Evolutionary conservation across 2,329 filamentous ascomycete species (phyloP).

Genomic region (Dactylonectria macrodidyma): DNA sequence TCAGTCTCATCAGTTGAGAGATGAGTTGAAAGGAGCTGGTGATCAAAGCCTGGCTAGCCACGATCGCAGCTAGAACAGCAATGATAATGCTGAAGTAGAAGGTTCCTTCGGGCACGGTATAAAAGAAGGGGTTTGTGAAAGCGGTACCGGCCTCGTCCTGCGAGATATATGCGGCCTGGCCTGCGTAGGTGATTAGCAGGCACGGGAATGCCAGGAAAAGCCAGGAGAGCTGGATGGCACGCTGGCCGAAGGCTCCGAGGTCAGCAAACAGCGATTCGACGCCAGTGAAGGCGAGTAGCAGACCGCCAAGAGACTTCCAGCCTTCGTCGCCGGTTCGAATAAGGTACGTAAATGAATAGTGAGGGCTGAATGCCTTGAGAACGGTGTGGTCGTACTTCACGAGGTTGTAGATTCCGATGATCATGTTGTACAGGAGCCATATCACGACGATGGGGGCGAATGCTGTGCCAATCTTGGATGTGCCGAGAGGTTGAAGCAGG

Average conservation of each 20-base stretch:
- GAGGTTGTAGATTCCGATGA: slow-evolving; percentile 76
- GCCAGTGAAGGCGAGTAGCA: slow-evolving; percentile 82
- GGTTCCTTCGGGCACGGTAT: slow-evolving; percentile 76
- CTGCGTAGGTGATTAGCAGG: slow-evolving; percentile 75
- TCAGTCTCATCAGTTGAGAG: slow-evolving; percentile 79
- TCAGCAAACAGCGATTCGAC: slow-evolving; percentile 87
- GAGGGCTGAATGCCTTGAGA: slow-evolving; percentile 70
- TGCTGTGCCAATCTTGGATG: slow-evolving; percentile 69
- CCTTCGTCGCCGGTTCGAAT: slow-evolving; percentile 71
- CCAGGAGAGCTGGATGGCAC: slow-evolving; percentile 82
- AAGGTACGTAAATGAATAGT: slow-evolving; percentile 74
- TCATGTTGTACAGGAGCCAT: slow-evolving; percentile 76
- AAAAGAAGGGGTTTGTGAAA: slow-evolving; percentile 79
- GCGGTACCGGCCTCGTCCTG: slow-evolving; percentile 61
- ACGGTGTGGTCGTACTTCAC: slow-evolving; percentile 66
- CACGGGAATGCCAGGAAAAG: slow-evolving; percentile 78
- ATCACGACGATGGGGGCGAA: slow-evolving; percentile 79
- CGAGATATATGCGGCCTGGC: slow-evolving; percentile 82
- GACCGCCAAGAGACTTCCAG: slow-evolving; percentile 78
- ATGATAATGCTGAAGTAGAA: slow-evolving; percentile 79
- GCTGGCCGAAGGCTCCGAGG: slow-evolving; percentile 79
- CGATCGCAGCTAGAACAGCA: slow-evolving; percentile 79
- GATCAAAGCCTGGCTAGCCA: slow-evolving; percentile 85
- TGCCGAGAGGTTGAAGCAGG: slow-evolving; percentile 75
- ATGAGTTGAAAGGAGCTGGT: slow-evolving; percentile 80